Evolutionary conservation across 352 stramenopile species (phyloP), one percentile per base, ranked within the genome.

Genomic region (Pythium graminicola): DNA sequence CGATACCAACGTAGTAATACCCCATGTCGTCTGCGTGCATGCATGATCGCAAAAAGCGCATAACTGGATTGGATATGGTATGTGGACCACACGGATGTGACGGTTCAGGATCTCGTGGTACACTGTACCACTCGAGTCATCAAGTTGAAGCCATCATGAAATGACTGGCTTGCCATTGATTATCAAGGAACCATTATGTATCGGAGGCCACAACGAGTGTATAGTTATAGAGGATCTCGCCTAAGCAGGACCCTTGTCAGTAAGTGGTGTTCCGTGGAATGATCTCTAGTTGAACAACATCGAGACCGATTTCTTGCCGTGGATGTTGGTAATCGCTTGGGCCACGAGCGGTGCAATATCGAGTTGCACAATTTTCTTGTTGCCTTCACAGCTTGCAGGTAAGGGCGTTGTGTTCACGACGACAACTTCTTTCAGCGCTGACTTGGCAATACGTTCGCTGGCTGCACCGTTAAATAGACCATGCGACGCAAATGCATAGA

Each of bases 311-410:
- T 99, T 98, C 76, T 99, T 99, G 67, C 96, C 87, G 80, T 99
- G 97, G 71, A 99, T 99, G 75, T 99, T 99, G 74, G 97, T 96
- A 67, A 99, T 99, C n/a, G 97, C 96, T 65, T 99, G 92, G 14
- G 96, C 97, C 27, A 99, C 72, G 2, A 99, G 78, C 40, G 96
- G 96, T 23, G 95, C 96, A 23, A 99, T 98, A 62, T 97, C 97
- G 17, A 99, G 79, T 65, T 98, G 92, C 45, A 97, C 95, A 38
- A 99, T 97, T 76, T 99, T 99, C 32, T 98, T 89, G 73, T 98
- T 99, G 44, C 86, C 91, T 62, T 92, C 69, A 60, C 92, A 89
- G 64, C 76, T 89, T 58, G 82, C 76, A 3, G 79, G 76, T 57
- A 95, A 60, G 23, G 85, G 85, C 51, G 83, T 93, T 32, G 85